These are phyloP conservation scores for Lasiodiplodia hormozganensis DNA, from an alignment of 2,329 filamentous ascomycete species.

Conservation along the genomic window DNA sequence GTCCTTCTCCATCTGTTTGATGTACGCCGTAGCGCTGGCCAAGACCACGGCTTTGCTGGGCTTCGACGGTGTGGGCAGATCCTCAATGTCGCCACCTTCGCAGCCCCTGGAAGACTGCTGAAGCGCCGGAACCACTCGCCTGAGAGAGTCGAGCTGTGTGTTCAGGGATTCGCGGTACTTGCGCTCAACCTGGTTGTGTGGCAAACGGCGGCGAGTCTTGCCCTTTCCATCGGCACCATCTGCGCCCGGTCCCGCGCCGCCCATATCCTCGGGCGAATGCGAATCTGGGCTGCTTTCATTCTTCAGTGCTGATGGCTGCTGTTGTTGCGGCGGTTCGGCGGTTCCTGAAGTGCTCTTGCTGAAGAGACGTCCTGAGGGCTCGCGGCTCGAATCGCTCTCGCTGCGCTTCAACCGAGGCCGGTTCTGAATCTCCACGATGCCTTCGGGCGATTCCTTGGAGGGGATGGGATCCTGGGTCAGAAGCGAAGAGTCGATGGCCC, in stretches of 20 bases:
- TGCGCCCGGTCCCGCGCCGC: slow-evolving; percentile 32
- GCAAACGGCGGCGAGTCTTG: slow-evolving; percentile 45
- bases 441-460: slow-evolving; percentile 39
- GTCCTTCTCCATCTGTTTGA: slow-evolving; percentile 54
- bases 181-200: slow-evolving; percentile 55
- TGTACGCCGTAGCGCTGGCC: slow-evolving; percentile 54
- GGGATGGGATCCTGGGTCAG: slow-evolving; percentile 41
- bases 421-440: slow-evolving; percentile 46
- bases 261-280: slow-evolving; percentile 36
- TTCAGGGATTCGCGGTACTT: slow-evolving; percentile 56
- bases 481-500: slow-evolving; percentile 39
- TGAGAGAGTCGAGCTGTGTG: slow-evolving; percentile 53
- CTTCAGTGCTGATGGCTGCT: slow-evolving; percentile 38
- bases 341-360: slow-evolving; percentile 26
- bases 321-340: slow-evolving; percentile 17
- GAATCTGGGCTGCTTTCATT: slow-evolving; percentile 41
- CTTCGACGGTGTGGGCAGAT: slow-evolving; percentile 50
- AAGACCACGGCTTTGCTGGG: slow-evolving; percentile 56
- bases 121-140: slow-evolving; percentile 48
- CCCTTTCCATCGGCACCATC: slow-evolving; percentile 38
- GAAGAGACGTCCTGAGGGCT: slow-evolving; percentile 42
- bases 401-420: slow-evolving; percentile 43
- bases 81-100: slow-evolving; percentile 48
- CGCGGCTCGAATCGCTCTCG: slow-evolving; percentile 37
- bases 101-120: slow-evolving; percentile 46